These are phyloP conservation scores for Saccharomycopsis selenospora DNA, from an alignment of 805 yeast species.

Conservation along the genomic window DNA sequence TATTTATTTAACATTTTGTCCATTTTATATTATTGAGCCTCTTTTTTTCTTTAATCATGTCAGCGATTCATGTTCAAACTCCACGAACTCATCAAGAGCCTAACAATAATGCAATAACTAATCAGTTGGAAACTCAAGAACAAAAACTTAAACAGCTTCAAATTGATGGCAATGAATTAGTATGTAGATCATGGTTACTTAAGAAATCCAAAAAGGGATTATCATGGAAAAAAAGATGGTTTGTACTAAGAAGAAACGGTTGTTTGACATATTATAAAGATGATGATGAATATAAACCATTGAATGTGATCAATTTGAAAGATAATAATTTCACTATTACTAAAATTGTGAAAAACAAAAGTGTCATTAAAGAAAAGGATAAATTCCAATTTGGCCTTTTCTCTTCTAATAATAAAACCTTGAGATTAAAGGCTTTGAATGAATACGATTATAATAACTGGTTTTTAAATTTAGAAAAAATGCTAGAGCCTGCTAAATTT, in stretches of 20 bases:
- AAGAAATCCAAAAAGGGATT: conserved; percentile 11
- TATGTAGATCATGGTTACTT: conserved; percentile 17
- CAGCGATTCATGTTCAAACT: too few species aligned
- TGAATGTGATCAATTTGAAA: conserved; percentile 16
- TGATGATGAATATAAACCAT: conserved; percentile 20
- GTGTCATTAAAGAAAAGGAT: conserved; percentile 7
- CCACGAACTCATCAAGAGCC: conserved; percentile 1
- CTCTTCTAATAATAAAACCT: conserved; percentile 19
- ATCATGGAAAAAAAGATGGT: conserved; percentile 21
- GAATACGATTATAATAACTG: conserved; percentile 23
- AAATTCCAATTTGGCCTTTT: conserved; percentile 19
- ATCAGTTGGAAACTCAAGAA: neutral
- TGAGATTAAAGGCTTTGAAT: conserved; percentile 23
- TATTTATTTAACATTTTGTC: too few species aligned
- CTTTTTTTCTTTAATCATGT: too few species aligned
- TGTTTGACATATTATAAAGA: conserved; percentile 19
- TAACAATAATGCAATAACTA: neutral
- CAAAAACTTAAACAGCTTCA: conserved; percentile 4
- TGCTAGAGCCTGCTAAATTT: conserved; percentile 7
- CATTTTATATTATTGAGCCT: too few species aligned
- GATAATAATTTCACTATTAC: conserved; percentile 14
- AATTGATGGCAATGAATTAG: conserved; percentile 20
- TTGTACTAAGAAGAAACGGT: conserved; percentile 17
- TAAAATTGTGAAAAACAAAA: conserved; percentile 15
- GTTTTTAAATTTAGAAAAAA: conserved; percentile 21